A percentile compares a stretch with the other conserved stretches of the same genome.
These are phyloP conservation scores for Trichoderma sp. DNA, from an alignment of 2,329 filamentous ascomycete genomes.

Conservation along the genomic window DNA sequence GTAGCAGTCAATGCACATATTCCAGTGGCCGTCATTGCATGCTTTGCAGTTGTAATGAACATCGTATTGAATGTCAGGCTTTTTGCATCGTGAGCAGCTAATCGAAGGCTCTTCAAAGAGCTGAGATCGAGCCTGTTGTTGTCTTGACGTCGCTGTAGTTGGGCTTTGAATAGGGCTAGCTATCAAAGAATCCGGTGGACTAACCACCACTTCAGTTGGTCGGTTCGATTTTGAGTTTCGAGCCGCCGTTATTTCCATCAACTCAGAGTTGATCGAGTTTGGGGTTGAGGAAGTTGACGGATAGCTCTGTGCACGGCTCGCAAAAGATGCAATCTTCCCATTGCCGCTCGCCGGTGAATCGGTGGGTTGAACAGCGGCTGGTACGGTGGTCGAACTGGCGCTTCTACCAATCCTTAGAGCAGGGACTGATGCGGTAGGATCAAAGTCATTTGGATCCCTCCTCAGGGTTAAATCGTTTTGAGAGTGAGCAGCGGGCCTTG, in stretches of 20 bases:
- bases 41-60: constrained; percentile 77
- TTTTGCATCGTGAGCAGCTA: constrained; percentile 67
- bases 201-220: constrained; percentile 40
- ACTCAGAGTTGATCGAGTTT: background rate
- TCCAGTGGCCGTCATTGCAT: constrained; percentile 69
- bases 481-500: constrained; percentile 56
- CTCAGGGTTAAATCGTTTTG: constrained; percentile 59
- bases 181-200: constrained; percentile 26
- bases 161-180: constrained; percentile 34
- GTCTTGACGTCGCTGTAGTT: constrained; percentile 29
- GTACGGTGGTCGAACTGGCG: constrained; percentile 36
- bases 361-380: constrained; percentile 25
- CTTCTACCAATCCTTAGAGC: constrained; percentile 39
- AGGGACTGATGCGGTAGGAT: constrained; percentile 37
- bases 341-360: constrained; percentile 23
- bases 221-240: constrained; percentile 31
- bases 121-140: constrained; percentile 44
- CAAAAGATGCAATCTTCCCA: constrained; percentile 35
- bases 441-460: constrained; percentile 37
- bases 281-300: background rate
- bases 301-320: constrained; percentile 35
- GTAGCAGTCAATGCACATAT: constrained; percentile 80
- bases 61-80: constrained; percentile 73
- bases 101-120: constrained; percentile 69
- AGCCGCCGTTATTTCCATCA: constrained; percentile 24